These are phyloP conservation scores for maize (Zea mays) DNA, from an alignment of 176 grass and related monocot genomes.

Conservation along the genomic window Zm-B73-REFERENCE-NAM-5.0 NC_050098.1:198718001-198718500, in stretches of 20 bases:
- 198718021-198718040: neutral
- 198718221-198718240: conserved; percentile 96
- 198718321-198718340: conserved; percentile 97
- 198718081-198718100: neutral
- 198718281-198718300: conserved; percentile 91
- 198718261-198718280: conserved; percentile 76
- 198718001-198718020: neutral
- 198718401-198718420: conserved; percentile 63
- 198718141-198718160: conserved; percentile 52
- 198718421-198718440: conserved; percentile 58
- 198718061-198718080: conserved; percentile 7
- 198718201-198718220: conserved; percentile 98
- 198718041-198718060: neutral
- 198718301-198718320: conserved; percentile 95
- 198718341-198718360: conserved; percentile 81
- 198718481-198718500: conserved; percentile 84
- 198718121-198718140: neutral
- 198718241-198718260: conserved; percentile 95
- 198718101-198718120: conserved; percentile 14
- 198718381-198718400: conserved; percentile 94
- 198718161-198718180: conserved; percentile 93
- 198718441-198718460: conserved; percentile 83
- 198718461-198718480: conserved; percentile 73
- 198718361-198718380: conserved; percentile 63
- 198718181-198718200: conserved; percentile 85